These are phyloP conservation scores for Rugosomyces carneus DNA, from an alignment of 1,284 basidiomycete species.

Conservation along the genomic window DNA sequence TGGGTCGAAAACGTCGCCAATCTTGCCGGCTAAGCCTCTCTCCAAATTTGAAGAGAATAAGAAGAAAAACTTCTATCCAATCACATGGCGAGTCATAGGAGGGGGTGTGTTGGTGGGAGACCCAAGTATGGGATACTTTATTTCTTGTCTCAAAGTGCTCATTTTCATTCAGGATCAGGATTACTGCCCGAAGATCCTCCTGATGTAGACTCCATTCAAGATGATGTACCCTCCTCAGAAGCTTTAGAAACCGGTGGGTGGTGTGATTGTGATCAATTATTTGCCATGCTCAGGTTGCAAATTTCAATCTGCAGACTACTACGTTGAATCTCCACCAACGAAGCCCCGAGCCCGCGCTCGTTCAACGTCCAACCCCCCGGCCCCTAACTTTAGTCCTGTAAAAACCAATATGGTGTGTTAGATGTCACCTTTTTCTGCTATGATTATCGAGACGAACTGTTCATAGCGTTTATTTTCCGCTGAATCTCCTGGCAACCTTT, in stretches of 20 bases:
- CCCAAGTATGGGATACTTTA: conserved; percentile 11
- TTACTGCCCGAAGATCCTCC: not conserved
- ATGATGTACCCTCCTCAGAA: conserved; percentile 1
- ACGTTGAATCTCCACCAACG: not conserved
- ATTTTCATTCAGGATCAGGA: conserved; percentile 3
- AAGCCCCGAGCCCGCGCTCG: conserved; percentile 24
- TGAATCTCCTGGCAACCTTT: conserved; percentile 35
- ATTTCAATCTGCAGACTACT: not conserved
- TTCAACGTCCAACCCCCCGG: conserved; percentile 35
- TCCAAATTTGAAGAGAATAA: conserved; percentile 27
- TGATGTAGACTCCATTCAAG: not conserved
- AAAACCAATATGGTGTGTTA: conserved; percentile 27
- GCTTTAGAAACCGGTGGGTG: not conserved
- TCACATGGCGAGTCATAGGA: conserved; percentile 47
- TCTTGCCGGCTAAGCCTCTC: conserved; percentile 26
- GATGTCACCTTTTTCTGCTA: not conserved
- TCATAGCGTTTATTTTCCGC: conserved; percentile 33
- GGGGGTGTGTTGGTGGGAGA: conserved; percentile 41
- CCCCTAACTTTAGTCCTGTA: conserved; percentile 30
- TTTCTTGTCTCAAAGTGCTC: not conserved
- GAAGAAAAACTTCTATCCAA: conserved; percentile 41
- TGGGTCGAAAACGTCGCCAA: conserved; percentile 15
- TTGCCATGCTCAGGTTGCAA: not conserved
- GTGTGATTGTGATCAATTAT: not conserved
- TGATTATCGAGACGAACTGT: not conserved